Evolutionary conservation across 352 stramenopile species (phyloP).

Genomic region (Phytophthora pinifolia): DNA sequence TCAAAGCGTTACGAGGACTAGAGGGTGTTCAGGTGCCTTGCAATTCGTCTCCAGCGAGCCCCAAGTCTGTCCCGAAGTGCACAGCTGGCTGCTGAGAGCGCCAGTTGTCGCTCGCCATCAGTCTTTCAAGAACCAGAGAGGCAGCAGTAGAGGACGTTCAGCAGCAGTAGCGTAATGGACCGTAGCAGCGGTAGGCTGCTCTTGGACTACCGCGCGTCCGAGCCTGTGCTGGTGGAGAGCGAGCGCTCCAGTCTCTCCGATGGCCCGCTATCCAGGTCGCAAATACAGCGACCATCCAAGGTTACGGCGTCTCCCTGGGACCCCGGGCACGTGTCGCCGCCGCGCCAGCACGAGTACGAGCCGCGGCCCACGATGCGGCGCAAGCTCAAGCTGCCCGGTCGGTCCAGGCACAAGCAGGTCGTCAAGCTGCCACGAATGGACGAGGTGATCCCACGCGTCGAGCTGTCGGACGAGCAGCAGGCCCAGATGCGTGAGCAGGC

Average conservation of each 20-base stretch:
- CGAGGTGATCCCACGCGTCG: conserved; percentile 35
- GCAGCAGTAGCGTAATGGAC: conserved; percentile 26
- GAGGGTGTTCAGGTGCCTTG: too few relatives aligned
- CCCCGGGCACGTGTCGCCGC: conserved; percentile 7
- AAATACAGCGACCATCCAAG: conserved; percentile 29
- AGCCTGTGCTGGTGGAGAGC: conserved; percentile 31
- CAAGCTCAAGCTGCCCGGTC: conserved; percentile 31
- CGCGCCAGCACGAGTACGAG: neutral
- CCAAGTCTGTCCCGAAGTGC: too few relatives aligned
- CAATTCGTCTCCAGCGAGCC: too few relatives aligned
- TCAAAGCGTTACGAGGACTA: too few relatives aligned
- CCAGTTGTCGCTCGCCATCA: neutral
- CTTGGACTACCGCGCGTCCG: conserved; percentile 33
- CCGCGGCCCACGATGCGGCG: conserved; percentile 18
- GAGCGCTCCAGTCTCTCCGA: conserved; percentile 33
- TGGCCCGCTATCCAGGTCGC: conserved; percentile 26
- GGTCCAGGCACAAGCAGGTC: conserved; percentile 26
- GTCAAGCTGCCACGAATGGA: conserved; percentile 36
- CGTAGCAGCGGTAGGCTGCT: conserved; percentile 19
- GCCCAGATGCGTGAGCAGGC: conserved; percentile 31
- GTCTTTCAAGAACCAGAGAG: neutral
- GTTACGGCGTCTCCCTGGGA: conserved; percentile 18
- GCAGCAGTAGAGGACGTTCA: conserved; percentile 10
- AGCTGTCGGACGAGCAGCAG: conserved; percentile 32
- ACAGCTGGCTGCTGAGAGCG: too few relatives aligned